Conservation (phyloP, 768 basidiomycete genomes). For the Paxillus involutus region DNA sequence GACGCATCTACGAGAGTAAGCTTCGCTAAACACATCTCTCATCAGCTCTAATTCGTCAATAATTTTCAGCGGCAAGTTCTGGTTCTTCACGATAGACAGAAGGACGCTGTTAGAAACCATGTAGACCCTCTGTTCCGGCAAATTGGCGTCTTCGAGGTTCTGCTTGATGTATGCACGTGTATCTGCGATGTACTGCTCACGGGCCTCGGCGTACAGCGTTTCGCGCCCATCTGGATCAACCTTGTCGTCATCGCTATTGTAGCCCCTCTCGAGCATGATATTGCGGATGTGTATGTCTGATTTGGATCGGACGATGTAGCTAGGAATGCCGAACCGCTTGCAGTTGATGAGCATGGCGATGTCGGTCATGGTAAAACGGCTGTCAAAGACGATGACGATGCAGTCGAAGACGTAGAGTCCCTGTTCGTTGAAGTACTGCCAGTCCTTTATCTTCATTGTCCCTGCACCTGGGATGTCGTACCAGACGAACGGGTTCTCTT, state of each 20-base stretch:
- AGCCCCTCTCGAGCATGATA: neutral
- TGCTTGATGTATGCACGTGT: slow-evolving; percentile 15
- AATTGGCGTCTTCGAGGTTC: slow-evolving; percentile 20
- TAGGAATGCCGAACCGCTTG: slow-evolving; percentile 22
- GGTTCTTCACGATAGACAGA: slow-evolving; percentile 14
- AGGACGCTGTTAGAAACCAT: slow-evolving; percentile 25
- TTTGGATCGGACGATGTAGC: slow-evolving; percentile 27
- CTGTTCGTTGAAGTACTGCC: slow-evolving; percentile 28
- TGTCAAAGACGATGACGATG: slow-evolving; percentile 23
- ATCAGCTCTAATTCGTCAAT: slow-evolving; percentile 26
- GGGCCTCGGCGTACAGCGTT: slow-evolving; percentile 7
- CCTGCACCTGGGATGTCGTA: slow-evolving; percentile 30
- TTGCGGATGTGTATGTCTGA: slow-evolving; percentile 12
- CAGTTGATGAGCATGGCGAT: slow-evolving; percentile 25
- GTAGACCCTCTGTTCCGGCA: slow-evolving; percentile 27
- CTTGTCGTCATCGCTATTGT: neutral
- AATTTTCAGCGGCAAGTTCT: slow-evolving; percentile 10
- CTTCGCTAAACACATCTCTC: slow-evolving; percentile 13
- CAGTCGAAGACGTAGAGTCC: slow-evolving; percentile 29
- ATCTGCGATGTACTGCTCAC: slow-evolving; percentile 14
- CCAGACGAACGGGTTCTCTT: slow-evolving; percentile 19
- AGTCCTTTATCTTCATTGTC: slow-evolving; percentile 21
- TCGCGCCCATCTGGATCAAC: slow-evolving; percentile 10
- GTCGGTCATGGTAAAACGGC: slow-evolving; percentile 27
- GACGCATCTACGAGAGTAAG: neutral